A percentile compares a stretch with the other conserved stretches of the same genome.
Evolutionary conservation across 2,329 filamentous ascomycete genomes (phyloP).

Genomic region (Eutypella sp.): DNA sequence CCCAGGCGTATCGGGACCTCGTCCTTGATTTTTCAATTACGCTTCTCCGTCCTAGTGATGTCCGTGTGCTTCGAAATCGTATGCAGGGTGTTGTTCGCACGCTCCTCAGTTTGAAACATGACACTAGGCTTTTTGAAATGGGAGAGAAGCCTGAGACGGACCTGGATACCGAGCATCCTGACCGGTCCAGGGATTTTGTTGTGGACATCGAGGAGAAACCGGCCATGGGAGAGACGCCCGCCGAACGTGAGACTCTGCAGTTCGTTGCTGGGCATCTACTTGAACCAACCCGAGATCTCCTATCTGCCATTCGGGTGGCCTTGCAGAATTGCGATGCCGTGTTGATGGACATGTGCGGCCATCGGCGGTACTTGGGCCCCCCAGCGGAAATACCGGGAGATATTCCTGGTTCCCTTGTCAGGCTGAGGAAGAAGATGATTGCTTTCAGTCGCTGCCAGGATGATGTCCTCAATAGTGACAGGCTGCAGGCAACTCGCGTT

Average conservation of each 20-base stretch:
- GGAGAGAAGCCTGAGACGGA: slow-evolving; percentile 12
- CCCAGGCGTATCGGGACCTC: slow-evolving; percentile 51
- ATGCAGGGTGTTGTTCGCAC: slow-evolving; percentile 51
- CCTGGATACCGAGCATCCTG: slow-evolving; percentile 1
- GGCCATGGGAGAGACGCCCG: slow-evolving; percentile 10
- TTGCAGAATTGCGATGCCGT: slow-evolving; percentile 45
- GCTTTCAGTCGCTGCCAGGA: slow-evolving; percentile 44
- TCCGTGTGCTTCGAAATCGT: slow-evolving; percentile 46
- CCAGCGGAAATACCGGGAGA: slow-evolving; percentile 36
- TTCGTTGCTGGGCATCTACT: slow-evolving; percentile 32
- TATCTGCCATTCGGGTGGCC: slow-evolving; percentile 40
- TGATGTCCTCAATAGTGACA: slow-evolving; percentile 38
- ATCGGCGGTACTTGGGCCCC: slow-evolving; percentile 43
- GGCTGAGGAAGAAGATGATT: slow-evolving; percentile 37
- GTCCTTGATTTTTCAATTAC: slow-evolving; percentile 53
- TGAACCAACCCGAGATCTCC: slow-evolving; percentile 40
- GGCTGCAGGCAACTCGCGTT: slow-evolving; percentile 40
- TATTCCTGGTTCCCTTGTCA: slow-evolving; percentile 32
- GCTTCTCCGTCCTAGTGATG: slow-evolving; percentile 45
- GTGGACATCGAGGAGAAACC: slow-evolving; percentile 29
- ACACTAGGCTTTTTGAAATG: slow-evolving; percentile 40
- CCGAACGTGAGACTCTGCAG: slow-evolving; percentile 18
- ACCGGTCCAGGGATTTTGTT: slow-evolving; percentile 23
- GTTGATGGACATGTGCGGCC: slow-evolving; percentile 49
- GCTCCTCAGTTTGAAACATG: slow-evolving; percentile 46